phyloP scores from a whole-genome alignment of 495 filamentous ascomycete species.

The Baudoinia panamericana region DNA sequence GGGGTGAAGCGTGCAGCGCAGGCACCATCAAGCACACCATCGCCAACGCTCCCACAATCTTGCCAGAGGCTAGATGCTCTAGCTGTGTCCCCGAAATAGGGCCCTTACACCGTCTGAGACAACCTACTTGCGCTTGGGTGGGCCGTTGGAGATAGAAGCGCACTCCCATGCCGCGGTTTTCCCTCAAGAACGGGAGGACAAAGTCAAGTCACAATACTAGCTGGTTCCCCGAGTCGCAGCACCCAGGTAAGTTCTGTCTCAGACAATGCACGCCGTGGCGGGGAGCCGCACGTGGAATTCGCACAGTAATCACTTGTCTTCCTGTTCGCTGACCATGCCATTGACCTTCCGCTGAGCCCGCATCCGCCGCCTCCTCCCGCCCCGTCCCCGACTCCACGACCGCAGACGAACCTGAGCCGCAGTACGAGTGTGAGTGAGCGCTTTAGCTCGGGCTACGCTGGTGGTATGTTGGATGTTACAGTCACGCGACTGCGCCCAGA shows the following conservation, averaged over 20 bases:
- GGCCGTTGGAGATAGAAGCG: too few relatives aligned
- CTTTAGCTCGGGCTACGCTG: constrained; percentile 10
- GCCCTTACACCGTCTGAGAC: too few relatives aligned
- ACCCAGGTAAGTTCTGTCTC: constrained; percentile 11
- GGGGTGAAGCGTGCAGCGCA: too few relatives aligned
- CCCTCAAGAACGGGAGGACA: constrained; percentile 5
- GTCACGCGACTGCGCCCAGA: not conserved
- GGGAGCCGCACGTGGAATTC: too few relatives aligned
- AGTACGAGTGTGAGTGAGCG: constrained; percentile 13
- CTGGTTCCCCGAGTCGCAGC: constrained; percentile 9
- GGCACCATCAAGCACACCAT: too few relatives aligned
- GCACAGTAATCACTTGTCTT: not conserved
- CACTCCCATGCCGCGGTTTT: too few relatives aligned
- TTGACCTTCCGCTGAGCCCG: constrained; percentile 14
- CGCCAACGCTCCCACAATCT: not conserved
- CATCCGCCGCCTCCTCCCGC: constrained; percentile 1
- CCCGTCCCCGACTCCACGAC: constrained; percentile 3
- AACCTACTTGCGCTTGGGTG: too few relatives aligned
- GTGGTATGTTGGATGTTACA: constrained; percentile 2
- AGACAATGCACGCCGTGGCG: too few relatives aligned
- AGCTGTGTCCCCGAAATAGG: too few relatives aligned
- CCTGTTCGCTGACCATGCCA: not conserved
- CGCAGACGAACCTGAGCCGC: constrained; percentile 3
- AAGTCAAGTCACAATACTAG: constrained; percentile 7
- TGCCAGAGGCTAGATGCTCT: too few relatives aligned